Percentiles rank a stretch among this genome's conserved stretches.
Conservation (phyloP, 331 rosid genomes). For the Phaseolus coccineus region DNA sequence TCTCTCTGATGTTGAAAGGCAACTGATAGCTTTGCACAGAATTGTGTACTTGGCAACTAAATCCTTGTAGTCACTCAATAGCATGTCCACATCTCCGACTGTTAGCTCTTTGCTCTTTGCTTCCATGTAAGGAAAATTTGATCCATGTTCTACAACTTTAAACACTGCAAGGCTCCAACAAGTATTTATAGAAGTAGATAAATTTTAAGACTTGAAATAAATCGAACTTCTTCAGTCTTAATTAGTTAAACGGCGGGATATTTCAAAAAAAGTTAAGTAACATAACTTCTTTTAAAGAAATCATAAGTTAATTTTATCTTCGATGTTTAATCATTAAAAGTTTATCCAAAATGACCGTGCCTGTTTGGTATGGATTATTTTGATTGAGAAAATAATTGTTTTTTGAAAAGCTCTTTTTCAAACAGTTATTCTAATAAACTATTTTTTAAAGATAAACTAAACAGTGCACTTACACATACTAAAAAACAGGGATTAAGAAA, state of each 20-base stretch:
- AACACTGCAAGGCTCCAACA: slow-evolving; percentile 21
- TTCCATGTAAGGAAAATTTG: slow-evolving; percentile 70
- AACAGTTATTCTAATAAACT: neutral
- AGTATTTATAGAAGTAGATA: neutral
- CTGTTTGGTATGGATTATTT: neutral
- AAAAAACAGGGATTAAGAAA: neutral
- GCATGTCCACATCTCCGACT: slow-evolving; percentile 61
- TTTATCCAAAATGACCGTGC: neutral
- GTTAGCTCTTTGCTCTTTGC: slow-evolving; percentile 63
- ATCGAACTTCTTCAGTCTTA: neutral
- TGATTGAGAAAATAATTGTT: neutral
- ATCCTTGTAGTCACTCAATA: slow-evolving; percentile 63
- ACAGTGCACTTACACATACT: neutral
- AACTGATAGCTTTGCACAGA: slow-evolving; percentile 52
- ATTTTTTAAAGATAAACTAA: neutral
- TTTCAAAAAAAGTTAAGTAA: too few species aligned
- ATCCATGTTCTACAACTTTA: slow-evolving; percentile 39
- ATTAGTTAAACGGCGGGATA: too few species aligned
- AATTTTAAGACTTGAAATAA: neutral
- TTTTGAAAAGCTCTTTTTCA: neutral
- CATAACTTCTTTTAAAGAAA: too few species aligned
- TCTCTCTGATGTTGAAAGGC: slow-evolving; percentile 50
- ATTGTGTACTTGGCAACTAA: slow-evolving; percentile 61
- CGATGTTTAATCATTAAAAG: too few species aligned
- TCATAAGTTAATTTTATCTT: too few species aligned